Conservation (phyloP, 2,329 filamentous ascomycete genomes). For the Diplodia scrobiculata region DNA sequence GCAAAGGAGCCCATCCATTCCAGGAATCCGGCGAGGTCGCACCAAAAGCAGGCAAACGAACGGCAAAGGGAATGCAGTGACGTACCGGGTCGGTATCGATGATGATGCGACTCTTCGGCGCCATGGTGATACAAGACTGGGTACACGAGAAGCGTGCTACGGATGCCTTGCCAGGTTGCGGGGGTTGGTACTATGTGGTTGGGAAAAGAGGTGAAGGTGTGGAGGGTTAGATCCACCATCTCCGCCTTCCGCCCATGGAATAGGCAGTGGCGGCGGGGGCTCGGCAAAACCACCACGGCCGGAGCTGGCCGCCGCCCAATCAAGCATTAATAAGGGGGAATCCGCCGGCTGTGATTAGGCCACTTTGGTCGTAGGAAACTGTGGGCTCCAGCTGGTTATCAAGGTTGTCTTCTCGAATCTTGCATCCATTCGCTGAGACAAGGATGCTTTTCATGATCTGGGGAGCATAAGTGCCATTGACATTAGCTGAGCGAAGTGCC, state of each 20-base stretch:
- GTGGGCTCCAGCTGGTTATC: not conserved
- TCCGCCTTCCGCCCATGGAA: not conserved
- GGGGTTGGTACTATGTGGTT: not conserved
- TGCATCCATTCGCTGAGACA: no score
- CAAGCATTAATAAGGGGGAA: conserved; percentile 1
- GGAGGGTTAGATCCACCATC: not conserved
- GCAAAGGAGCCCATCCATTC: not conserved
- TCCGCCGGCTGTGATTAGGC: not conserved
- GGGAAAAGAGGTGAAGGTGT: not conserved
- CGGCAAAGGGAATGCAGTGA: not conserved
- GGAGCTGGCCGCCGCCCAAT: conserved; percentile 1
- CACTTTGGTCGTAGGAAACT: not conserved
- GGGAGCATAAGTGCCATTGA: not conserved
- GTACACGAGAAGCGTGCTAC: not conserved
- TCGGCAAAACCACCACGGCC: not conserved
- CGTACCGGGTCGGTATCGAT: conserved; percentile 92
- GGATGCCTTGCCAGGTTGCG: not conserved
- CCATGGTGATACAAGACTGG: not conserved
- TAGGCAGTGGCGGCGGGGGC: conserved; percentile 17
- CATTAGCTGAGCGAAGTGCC: not conserved
- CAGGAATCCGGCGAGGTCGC: not conserved
- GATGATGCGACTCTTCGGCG: conserved; percentile 60
- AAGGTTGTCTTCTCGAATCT: no score
- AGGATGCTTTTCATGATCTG: not conserved
- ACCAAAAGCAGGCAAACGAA: not conserved